Base-by-base conservation (phyloP, 208 protist species). In the Leishmania turanica region DNA sequence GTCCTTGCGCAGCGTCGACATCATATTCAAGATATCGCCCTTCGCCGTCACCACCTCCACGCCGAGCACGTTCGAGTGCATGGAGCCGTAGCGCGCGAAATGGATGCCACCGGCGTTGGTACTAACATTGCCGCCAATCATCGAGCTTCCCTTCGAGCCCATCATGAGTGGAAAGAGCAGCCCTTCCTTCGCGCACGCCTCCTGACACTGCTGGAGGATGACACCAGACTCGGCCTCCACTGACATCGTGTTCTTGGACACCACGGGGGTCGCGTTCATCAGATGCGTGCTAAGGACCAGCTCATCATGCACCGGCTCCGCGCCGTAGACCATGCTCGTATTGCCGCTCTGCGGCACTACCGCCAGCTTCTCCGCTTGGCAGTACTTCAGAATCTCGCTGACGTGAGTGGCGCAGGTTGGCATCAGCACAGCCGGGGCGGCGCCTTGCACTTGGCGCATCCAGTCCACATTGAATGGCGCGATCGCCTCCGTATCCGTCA, bases 61-160 rank as follows among this genome's bases (percentile, higher is more conserved):
- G 27, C 98, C 98, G 19, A 99, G 91, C 42, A 99, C 91, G 84
- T 96, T 99, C 17, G 93, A 92, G 79, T 99, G 98, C 81, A 99
- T 91, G 37, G 93, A 97, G 51, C 98, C 98, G 85, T 99, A 99
- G 45, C 98, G 92, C 24, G 98, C 84, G 79, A 96, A 98, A 77
- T 98, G 91, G 45, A 99, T 93, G n/a, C 99, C 99, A 49, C 99
- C 98, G 7, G 98, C 99, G 86, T 99, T 99, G 21, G 98, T 99
- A 56, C 96, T 95, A 19, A 99, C 89, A 86, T 98, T 99, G 42
- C 99, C 99, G 71, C 99, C 99, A 65, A 99, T 98, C 71, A 98
- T 96, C 80, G 98, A 99, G 84, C 94, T 98, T 34, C 98, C 99
- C 82, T 99, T 99, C 0, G 98, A 98, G 49, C 98, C 99, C 69